Base-by-base conservation (phyloP, 2,329 filamentous ascomycete genomes). In the Trichoderma koningii region DNA sequence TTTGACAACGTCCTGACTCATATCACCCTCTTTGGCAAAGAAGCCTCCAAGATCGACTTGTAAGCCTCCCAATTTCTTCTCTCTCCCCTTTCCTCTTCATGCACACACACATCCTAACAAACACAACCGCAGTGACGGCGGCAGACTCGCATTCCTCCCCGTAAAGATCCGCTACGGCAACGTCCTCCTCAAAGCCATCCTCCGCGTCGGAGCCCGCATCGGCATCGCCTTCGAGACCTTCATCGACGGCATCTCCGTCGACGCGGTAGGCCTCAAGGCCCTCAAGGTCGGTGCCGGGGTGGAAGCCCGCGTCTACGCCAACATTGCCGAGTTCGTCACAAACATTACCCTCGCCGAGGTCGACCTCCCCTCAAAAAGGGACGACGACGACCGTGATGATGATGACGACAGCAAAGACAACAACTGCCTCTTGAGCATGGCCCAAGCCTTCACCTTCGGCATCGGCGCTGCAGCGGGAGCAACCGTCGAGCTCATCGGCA, bases 91-190 rank as follows among this genome's bases (percentile, higher is more conserved):
- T 14, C 12, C 14, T 38, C 34, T 12, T 12, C 34, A 15, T 5
- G 4, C 14, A 15, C 21, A 23, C 10, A 55, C 12, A 47, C 3
- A 9, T 7, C 6, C 47, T 52, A 28, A 52, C 38, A 61, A 34
- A 19, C 26, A 6, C 9, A 57, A 7, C 17, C 45, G n/a, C 63
- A 85, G 82, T 51, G 79, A 82, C 4, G 83, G 83, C 6, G 84
- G 81, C 0, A 72, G 78, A 15, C 86, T 86, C 66, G 83, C 86
- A 64, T 85, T 86, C 64, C 78, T 87, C 1, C 84, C 85, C 0
- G 81, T 87, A 3, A 82, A 76, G 0, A 73, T 86, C 38, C 72
- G 79, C 66, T 79, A 75, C 34, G 77, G 76, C 1, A 69, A 71
- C 6, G 77, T 77, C 0, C 69, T 79, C 0, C 72, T 87, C 10